A percentile compares a stretch with the other conserved stretches of the same genome.
These are phyloP conservation scores for Rhinocladiella similis DNA, from an alignment of 2,329 filamentous ascomycete species.

Conservation along the genomic window DNA sequence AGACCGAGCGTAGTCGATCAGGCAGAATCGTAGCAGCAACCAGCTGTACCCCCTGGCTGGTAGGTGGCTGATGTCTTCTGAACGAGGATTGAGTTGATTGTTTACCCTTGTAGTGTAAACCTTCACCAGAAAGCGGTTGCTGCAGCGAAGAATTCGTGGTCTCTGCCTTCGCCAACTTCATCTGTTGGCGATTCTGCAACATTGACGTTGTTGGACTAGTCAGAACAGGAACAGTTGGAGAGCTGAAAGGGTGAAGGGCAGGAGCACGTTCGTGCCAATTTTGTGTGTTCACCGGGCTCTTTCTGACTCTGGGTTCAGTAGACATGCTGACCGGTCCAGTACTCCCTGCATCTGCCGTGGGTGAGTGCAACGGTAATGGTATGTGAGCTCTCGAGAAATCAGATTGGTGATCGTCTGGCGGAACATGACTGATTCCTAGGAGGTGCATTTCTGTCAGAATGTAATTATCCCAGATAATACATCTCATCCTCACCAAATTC, in stretches of 20 bases:
- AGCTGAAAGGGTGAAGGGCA: slow-evolving; percentile 13
- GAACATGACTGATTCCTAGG: slow-evolving; percentile 7
- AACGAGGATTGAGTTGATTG: neutral
- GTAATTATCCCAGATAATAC: neutral
- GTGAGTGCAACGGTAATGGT: slow-evolving; percentile 6
- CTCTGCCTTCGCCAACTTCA: neutral
- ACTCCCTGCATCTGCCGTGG: neutral
- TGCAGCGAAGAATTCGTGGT: neutral
- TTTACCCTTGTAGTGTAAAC: too few relatives aligned
- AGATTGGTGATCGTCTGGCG: neutral
- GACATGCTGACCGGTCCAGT: too few relatives aligned
- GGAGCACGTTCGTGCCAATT: neutral
- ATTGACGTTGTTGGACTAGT: slow-evolving; percentile 21
- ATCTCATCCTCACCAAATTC: slow-evolving; percentile 23
- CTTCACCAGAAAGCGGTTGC: neutral
- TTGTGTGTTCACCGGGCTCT: slow-evolving; percentile 8
- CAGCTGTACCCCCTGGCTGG: slow-evolving; percentile 61
- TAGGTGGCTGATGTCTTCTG: slow-evolving; percentile 33
- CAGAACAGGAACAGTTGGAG: slow-evolving; percentile 16
- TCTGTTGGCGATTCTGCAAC: slow-evolving; percentile 14
- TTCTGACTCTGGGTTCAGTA: neutral
- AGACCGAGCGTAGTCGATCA: slow-evolving; percentile 68
- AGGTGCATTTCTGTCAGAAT: slow-evolving; percentile 19
- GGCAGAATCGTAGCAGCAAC: slow-evolving; percentile 63
- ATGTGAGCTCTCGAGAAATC: slow-evolving; percentile 2